phyloP scores from a whole-genome alignment of 768 basidiomycete genomes.

The Sporobolomyces pararoseus region DNA sequence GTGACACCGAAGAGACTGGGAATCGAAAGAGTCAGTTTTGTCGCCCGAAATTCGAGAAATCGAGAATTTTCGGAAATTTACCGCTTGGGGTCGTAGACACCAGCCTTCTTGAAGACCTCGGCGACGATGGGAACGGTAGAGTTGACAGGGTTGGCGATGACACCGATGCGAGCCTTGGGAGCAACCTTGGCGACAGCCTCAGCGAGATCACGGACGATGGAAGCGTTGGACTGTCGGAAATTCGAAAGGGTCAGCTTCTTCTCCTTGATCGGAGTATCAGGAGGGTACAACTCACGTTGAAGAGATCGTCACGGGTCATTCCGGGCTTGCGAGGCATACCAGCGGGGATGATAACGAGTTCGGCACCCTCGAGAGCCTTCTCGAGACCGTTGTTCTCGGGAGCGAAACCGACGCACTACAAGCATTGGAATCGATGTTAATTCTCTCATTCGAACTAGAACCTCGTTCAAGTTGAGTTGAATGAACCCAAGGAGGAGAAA shows the following conservation, averaged over 20 bases:
- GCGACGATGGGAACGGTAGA: slow-evolving; percentile 94
- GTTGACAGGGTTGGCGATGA: slow-evolving; percentile 96
- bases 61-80: too few relatives aligned
- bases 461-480: too few relatives aligned
- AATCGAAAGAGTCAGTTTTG: slow-evolving; percentile 18
- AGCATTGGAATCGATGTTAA: too few relatives aligned
- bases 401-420: slow-evolving; percentile 41
- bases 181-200: slow-evolving; percentile 76
- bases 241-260: neutral
- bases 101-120: slow-evolving; percentile 80
- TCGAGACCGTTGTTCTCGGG: slow-evolving; percentile 72
- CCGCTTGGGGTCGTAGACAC: slow-evolving; percentile 80
- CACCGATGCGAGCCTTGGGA: slow-evolving; percentile 85
- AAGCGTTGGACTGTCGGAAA: slow-evolving; percentile 76
- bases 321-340: slow-evolving; percentile 86
- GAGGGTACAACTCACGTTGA: slow-evolving; percentile 61
- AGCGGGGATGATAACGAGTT: slow-evolving; percentile 96
- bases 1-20: slow-evolving; percentile 81
- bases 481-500: too few relatives aligned
- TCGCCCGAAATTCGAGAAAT: too few relatives aligned
- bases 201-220: slow-evolving; percentile 94
- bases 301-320: slow-evolving; percentile 94
- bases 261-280: neutral
- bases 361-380: slow-evolving; percentile 77
- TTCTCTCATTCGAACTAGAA: too few relatives aligned